Percentiles rank a stretch among this genome's conserved stretches.
These are phyloP conservation scores for Tuber microsphaerosporum DNA, from an alignment of 495 filamentous ascomycete species.

Conservation along the genomic window DNA sequence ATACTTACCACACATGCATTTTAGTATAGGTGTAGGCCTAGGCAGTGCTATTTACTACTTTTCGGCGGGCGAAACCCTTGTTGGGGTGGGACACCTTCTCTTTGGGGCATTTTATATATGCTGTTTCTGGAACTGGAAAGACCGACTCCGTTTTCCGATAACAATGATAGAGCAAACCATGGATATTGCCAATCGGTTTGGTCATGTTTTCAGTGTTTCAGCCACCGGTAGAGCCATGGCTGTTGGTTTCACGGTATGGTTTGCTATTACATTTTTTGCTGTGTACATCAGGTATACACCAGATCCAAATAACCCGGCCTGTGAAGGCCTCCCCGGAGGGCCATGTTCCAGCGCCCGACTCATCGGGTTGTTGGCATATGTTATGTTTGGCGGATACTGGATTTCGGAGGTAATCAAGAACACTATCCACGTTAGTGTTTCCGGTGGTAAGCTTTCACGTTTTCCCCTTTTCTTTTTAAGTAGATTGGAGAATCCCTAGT, in stretches of 20 bases:
- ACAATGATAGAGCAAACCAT: conserved; percentile 83
- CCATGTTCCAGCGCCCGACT: conserved; percentile 71
- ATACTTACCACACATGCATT: conserved; percentile 3
- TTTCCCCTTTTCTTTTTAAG: not conserved
- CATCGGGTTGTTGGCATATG: conserved; percentile 74
- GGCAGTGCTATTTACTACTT: conserved; percentile 65
- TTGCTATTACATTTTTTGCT: conserved; percentile 53
- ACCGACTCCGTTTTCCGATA: conserved; percentile 78
- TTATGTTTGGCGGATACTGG: conserved; percentile 89
- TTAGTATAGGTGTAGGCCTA: conserved; percentile 55
- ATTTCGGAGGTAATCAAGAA: conserved; percentile 88
- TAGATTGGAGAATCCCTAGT: not conserved
- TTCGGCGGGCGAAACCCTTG: conserved; percentile 61
- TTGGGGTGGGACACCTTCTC: conserved; percentile 76
- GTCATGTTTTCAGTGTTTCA: conserved; percentile 80
- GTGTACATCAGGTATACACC: conserved; percentile 79
- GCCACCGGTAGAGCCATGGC: conserved; percentile 68
- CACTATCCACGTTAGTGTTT: conserved; percentile 77
- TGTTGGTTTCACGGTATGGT: conserved; percentile 64
- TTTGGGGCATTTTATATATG: conserved; percentile 75
- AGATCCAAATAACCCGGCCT: conserved; percentile 58
- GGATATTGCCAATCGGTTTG: conserved; percentile 72
- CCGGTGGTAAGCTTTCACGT: conserved; percentile 47
- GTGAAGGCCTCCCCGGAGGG: conserved; percentile 50
- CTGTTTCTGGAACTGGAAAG: conserved; percentile 75